Base-by-base conservation (phyloP, 2,329 filamentous ascomycete species). In the Monosporascus sp. region DNA sequence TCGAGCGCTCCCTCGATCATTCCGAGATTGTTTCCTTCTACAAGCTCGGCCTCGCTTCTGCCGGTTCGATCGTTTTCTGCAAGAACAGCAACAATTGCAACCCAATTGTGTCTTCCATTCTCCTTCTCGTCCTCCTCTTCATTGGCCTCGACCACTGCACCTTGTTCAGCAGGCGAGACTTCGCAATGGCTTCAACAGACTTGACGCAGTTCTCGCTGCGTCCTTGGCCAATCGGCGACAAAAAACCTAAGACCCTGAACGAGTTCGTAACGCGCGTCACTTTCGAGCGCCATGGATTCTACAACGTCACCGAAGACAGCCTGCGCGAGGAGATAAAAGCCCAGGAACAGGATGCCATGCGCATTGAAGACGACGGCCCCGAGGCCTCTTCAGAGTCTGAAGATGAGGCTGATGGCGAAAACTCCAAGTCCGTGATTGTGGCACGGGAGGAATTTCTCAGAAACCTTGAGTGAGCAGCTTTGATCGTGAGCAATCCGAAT, bases 261-360 rank as follows among this genome's bases (percentile, higher is more conserved):
- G 81, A 87, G 47, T 87, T 93, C 61, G 91, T 97, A 60, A 75
- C 80, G 54, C 90, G 92, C 60, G 87, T 96, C 64, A 88, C 91
- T 61, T 71, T 76, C 44, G 86, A 95, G 64, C 86, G 88, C 55
- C 90, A 89, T 16, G 89, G 90, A 24, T 95, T 97, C 67, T 86
- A 90, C 55, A 79, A 86, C 61, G 78, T 97, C 58, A 89, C 85
- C 49, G 89, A 96, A 69, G 79, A 84, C 49, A 80, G 84, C 44
- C 74, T 97, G 38, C 80, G 79, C 49, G 81, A 86, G 37, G 86
- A 94, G 63, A 85, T 94, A 50, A 72, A 65, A 19, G 65, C 75
- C 43, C 69, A 74, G 26, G 69, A 75, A 43, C 69, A 74, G 22
- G 69, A 76, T 31, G 72, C 74, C 58, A 55, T 67, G 56, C 60